Percentiles rank a stretch among this genome's conserved stretches.
Conservation (phyloP, 1,284 basidiomycete species). For the Pseudozyma sp. region DNA sequence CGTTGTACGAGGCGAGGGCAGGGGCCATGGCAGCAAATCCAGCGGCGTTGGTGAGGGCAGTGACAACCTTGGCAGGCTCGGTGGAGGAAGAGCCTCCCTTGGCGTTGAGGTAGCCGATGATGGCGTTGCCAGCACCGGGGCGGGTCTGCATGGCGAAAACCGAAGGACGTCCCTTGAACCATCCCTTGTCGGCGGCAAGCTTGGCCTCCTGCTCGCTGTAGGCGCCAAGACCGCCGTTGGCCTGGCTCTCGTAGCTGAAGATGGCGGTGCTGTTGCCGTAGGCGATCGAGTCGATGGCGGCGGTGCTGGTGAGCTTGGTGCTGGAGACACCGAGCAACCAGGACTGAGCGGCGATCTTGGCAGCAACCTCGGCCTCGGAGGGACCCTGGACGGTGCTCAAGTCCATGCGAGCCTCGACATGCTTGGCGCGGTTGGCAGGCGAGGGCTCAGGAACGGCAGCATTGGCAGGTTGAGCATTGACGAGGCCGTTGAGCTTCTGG, state of each 20-base stretch:
- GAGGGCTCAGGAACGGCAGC: slow-evolving; percentile 50
- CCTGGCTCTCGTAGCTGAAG: slow-evolving; percentile 67
- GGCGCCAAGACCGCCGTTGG: slow-evolving; percentile 62
- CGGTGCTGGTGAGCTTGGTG: slow-evolving; percentile 51
- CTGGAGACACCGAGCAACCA: slow-evolving; percentile 57
- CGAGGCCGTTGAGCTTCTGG: slow-evolving; percentile 50
- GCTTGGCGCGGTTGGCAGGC: slow-evolving; percentile 47
- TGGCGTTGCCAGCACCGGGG: slow-evolving; percentile 75
- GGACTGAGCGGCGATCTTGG: slow-evolving; percentile 42
- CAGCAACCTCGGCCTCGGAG: slow-evolving; percentile 46
- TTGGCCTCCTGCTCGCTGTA: slow-evolving; percentile 60
- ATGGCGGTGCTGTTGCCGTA: slow-evolving; percentile 61
- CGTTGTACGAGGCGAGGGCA: slow-evolving; percentile 53
- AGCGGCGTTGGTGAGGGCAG: slow-evolving; percentile 64
- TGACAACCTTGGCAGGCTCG: slow-evolving; percentile 51
- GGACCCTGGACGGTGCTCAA: slow-evolving; percentile 48
- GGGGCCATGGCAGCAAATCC: slow-evolving; percentile 66
- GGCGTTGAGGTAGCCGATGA: slow-evolving; percentile 63
- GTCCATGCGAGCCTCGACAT: slow-evolving; percentile 52
- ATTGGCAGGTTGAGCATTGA: slow-evolving; percentile 46
- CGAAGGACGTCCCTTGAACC: slow-evolving; percentile 51
- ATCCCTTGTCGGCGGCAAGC: slow-evolving; percentile 39
- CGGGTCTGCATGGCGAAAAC: slow-evolving; percentile 68
- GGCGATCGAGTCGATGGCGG: slow-evolving; percentile 62
- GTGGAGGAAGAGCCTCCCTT: slow-evolving; percentile 47